Percentiles rank a stretch among this genome's conserved stretches.
Evolutionary conservation across 148 eudicot species (phyloP).

Genomic region (Fagopyrum esculentum): DNA sequence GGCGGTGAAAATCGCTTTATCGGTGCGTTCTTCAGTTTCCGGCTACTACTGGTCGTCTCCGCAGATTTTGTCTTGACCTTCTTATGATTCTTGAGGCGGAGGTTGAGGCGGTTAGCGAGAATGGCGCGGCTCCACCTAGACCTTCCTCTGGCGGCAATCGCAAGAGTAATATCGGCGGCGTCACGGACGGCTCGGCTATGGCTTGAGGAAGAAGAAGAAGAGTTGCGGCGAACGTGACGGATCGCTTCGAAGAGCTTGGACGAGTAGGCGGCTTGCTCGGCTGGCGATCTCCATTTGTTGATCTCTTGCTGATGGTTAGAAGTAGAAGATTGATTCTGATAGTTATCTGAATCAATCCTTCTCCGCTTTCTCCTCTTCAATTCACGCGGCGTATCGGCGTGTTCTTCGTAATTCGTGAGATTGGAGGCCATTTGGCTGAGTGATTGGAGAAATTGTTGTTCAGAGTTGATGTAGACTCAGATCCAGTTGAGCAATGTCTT

Average conservation of each 20-base stretch:
- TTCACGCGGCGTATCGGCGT: constrained; percentile 13
- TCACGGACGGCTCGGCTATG: constrained; percentile 29
- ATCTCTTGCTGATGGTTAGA: neutral
- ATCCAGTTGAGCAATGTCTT: too few species aligned
- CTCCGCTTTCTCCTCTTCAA: constrained; percentile 28
- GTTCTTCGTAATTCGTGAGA: constrained; percentile 19
- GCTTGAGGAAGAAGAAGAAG: constrained; percentile 11
- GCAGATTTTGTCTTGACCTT: constrained; percentile 14
- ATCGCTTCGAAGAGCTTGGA: constrained; percentile 40
- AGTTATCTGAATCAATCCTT: constrained; percentile 16
- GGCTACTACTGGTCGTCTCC: constrained; percentile 12
- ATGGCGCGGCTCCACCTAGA: constrained; percentile 60
- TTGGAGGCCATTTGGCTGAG: too few species aligned
- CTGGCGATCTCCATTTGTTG: constrained; percentile 30
- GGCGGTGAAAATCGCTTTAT: constrained; percentile 21
- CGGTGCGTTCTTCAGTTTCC: constrained; percentile 16
- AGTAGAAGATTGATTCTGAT: neutral
- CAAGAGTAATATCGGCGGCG: constrained; percentile 43
- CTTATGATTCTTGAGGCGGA: constrained; percentile 22
- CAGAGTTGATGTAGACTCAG: too few species aligned
- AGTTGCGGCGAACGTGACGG: constrained; percentile 23
- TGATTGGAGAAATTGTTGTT: too few species aligned
- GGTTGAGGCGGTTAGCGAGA: constrained; percentile 27
- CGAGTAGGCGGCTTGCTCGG: constrained; percentile 34
- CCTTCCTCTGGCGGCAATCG: constrained; percentile 39